These are phyloP conservation scores for Allantophomopsis lycopodina DNA, from an alignment of 2,329 filamentous ascomycete species.

Conservation along the genomic window DNA sequence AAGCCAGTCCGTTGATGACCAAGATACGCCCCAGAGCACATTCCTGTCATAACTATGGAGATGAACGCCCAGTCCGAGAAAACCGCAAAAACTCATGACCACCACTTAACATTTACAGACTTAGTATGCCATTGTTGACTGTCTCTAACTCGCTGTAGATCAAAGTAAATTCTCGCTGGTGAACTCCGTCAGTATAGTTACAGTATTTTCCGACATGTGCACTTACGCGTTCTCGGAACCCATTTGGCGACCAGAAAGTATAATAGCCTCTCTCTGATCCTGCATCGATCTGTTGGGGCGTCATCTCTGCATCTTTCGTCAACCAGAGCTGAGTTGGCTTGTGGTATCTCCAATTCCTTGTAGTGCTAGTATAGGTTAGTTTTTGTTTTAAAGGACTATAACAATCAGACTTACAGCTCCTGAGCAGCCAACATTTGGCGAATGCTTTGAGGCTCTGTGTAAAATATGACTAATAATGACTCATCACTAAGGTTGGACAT, in stretches of 20 bases:
- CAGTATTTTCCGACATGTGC: not conserved
- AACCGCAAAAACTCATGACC: no score
- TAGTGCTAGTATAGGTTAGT: slow-evolving; percentile 28
- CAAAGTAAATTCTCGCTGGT: slow-evolving; percentile 43
- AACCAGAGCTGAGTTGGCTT: slow-evolving; percentile 54
- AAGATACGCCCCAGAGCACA: no score
- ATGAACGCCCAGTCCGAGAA: no score
- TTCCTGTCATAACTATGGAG: no score
- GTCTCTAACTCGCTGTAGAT: slow-evolving; percentile 49
- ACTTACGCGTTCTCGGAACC: slow-evolving; percentile 50
- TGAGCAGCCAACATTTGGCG: slow-evolving; percentile 50
- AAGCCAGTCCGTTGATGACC: no score
- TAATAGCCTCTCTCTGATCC: slow-evolving; percentile 52
- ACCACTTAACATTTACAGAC: slow-evolving; percentile 1
- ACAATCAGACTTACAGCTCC: slow-evolving; percentile 36
- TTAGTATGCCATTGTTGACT: slow-evolving; percentile 9
- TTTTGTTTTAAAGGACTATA: not conserved
- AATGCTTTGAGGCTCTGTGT: slow-evolving; percentile 47
- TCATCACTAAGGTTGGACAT: slow-evolving; percentile 56
- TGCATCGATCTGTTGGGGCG: slow-evolving; percentile 42
- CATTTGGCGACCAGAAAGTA: slow-evolving; percentile 47
- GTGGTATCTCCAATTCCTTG: slow-evolving; percentile 55
- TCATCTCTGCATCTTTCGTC: slow-evolving; percentile 54
- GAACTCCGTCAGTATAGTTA: slow-evolving; percentile 6
- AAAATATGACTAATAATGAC: slow-evolving; percentile 57